These are phyloP conservation scores for Boletus edulis DNA, from an alignment of 768 basidiomycete genomes.

Conservation along the genomic window DNA sequence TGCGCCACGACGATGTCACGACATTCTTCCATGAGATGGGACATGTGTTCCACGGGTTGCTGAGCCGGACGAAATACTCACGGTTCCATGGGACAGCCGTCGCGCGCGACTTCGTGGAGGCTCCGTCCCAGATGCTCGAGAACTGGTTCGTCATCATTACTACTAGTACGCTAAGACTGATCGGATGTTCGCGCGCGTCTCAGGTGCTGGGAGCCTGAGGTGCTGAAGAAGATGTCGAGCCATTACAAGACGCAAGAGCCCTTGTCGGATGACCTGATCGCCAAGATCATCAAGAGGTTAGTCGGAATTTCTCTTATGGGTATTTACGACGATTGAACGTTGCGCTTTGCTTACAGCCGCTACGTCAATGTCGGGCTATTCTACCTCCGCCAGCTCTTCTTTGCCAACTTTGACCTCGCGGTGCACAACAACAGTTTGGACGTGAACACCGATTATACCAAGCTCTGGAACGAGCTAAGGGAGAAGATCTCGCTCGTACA, in stretches of 20 bases:
- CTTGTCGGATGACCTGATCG: slow-evolving; percentile 64
- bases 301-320: neutral
- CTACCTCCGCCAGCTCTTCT: slow-evolving; percentile 72
- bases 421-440: slow-evolving; percentile 42
- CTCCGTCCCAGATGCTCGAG: slow-evolving; percentile 90
- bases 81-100: slow-evolving; percentile 84
- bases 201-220: slow-evolving; percentile 81
- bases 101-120: slow-evolving; percentile 83
- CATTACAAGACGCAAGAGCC: slow-evolving; percentile 77
- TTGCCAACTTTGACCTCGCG: slow-evolving; percentile 40
- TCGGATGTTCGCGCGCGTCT: neutral
- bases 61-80: slow-evolving; percentile 67
- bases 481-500: slow-evolving; percentile 74
- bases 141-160: slow-evolving; percentile 58
- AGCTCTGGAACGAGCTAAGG: slow-evolving; percentile 73
- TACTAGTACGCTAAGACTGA: neutral
- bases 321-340: neutral
- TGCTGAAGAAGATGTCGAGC: slow-evolving; percentile 71
- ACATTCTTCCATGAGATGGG: slow-evolving; percentile 95
- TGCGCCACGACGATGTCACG: slow-evolving; percentile 86
- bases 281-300: slow-evolving; percentile 77
- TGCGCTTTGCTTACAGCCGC: slow-evolving; percentile 38
- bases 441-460: slow-evolving; percentile 63
- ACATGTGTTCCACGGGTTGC: slow-evolving; percentile 66
- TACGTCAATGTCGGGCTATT: slow-evolving; percentile 83